phyloP scores from a whole-genome alignment of 768 basidiomycete species.

The Lactarius sanguifluus region DNA sequence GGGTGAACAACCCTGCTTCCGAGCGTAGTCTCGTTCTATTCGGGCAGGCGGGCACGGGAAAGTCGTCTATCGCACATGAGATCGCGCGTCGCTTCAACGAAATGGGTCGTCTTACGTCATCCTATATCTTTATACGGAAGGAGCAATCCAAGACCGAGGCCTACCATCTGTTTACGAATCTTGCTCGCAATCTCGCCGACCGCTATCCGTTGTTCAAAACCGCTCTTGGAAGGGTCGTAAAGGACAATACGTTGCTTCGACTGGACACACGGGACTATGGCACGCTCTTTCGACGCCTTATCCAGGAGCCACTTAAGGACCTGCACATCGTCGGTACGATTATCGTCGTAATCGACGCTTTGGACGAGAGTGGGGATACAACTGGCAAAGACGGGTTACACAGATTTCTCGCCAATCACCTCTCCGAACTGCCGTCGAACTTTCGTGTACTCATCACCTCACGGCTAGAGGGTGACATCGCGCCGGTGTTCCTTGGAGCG shows the following conservation, averaged over 20 bases:
- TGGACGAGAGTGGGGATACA: constrained; percentile 3
- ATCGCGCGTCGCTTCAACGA: neutral
- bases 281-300: neutral
- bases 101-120: neutral
- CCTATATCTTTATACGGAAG: neutral
- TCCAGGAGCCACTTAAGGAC: neutral
- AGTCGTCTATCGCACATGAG: neutral
- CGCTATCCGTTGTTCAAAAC: neutral
- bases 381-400: neutral
- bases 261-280: neutral
- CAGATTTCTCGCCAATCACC: neutral
- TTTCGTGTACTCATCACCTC: constrained; percentile 9
- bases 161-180: constrained; percentile 4
- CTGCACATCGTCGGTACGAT: neutral
- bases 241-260: neutral
- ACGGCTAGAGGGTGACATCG: neutral
- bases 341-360: neutral
- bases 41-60: constrained; percentile 1
- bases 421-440: constrained; percentile 3
- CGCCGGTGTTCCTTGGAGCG: neutral
- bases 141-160: neutral
- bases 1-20: neutral
- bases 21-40: constrained; percentile 1
- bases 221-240: neutral
- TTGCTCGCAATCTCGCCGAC: neutral